Base-by-base conservation (phyloP, 164 flowering plant genomes). In the Magnolia officinalis region DNA sequence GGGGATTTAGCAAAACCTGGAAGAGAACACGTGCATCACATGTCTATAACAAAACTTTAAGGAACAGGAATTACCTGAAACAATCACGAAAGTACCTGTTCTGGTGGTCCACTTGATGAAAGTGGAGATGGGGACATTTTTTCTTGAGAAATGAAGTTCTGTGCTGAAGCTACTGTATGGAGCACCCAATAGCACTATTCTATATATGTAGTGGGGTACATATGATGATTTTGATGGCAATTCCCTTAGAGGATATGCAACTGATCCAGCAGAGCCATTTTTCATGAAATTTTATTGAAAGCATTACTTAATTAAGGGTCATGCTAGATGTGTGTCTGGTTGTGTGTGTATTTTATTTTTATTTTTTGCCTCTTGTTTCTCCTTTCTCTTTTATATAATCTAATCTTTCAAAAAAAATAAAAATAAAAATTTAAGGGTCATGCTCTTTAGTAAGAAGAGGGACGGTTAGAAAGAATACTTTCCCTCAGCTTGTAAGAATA, bases 1-100 rank as follows among this genome's bases (percentile, higher is more conserved):
- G 82, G 84, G 64, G 85, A 81, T 75, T 77, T 63, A 76, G 31
- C 67, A 55, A 37, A 59, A 71, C 83, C 88, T 82, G 80, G 70
- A 75, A 70, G 6, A 70, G 50, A 21, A 50, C 63, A 61, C 2
- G 64, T 50, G 73, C 1, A 45, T 10, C 11, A 21, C 24, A 24
- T 24, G 58, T 21, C 29, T 10, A 19, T 10, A 16, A 63, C 51
- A 20, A 73, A 16, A 31, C 67, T 23, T 4, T 23, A 29, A 3
- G 11, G 11, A 67, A 23, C 16, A 26, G 70, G 23, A 67, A 67
- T 29, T 67, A 67, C 24, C 49, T 18, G 51, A 77, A 50, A 11
- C 45, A 31, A 13, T 4, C 8, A 58, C 20, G 72, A 16, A 19
- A 2, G 14, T 14, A 52, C 65, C 21, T 23, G 64, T 20, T 13